Base-by-base conservation (phyloP, 257 asterid species). In the Apocynum venetum region DNA sequence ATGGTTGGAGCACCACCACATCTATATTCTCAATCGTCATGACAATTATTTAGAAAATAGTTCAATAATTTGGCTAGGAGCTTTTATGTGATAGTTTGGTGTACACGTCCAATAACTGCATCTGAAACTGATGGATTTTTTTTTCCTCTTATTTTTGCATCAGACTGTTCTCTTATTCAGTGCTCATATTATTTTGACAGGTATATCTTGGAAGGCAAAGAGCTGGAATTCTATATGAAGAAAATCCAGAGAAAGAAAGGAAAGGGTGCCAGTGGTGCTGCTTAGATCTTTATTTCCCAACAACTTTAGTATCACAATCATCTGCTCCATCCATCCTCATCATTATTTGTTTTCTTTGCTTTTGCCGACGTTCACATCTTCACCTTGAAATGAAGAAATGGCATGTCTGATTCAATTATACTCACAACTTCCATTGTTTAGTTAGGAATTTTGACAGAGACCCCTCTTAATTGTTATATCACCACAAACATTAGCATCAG, bases 211-310 rank as follows among this genome's bases (percentile, higher is more conserved):
- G 83, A 80, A 60, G 79, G 83, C 4, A 74, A 74, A 75, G 79
- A 80, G 25, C 76, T 80, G 44, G 79, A 80, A 55, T 80, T 80
- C 46, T 80, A 80, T 60, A 56, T 68, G 79, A 80, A 80, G 76
- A 80, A 75, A 71, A 67, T 80, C 8, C 83, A 74, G 63, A 80
- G 79, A 71, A 80, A 80, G 79, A 80, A 80, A 51, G 79, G 79
- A 48, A 80, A 67, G 79, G 74, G 83, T 74, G 66, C 79, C 74
- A 52, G 68, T 36, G 79, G 63, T 74, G 76, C 79, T 55, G 76
- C 61, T 19, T 71, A 68, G 53, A 68, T 46, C 49, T 46, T 46
- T 46, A 46, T 52, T 52, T 19, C 5, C 57, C 20, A 52, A 52
- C 20, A 52, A 52, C 57, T 55, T 15, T 55, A 15, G 8, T 5